Conservation (phyloP, 192 early-diverging fungal species). For the Lunasporangiospora selenospora region DNA sequence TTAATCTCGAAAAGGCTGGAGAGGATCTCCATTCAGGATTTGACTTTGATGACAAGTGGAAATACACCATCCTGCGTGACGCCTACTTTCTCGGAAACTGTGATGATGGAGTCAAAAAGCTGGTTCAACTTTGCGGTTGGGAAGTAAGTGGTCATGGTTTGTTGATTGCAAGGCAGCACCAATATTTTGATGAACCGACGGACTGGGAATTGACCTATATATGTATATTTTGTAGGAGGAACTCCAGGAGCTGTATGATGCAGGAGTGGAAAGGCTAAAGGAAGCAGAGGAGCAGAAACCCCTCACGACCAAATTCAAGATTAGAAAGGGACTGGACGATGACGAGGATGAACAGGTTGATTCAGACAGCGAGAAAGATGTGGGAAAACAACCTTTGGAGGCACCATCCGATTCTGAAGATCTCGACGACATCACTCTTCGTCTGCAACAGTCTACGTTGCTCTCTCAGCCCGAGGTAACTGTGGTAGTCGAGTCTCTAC, state of each 20-base stretch:
- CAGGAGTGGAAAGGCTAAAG: constrained; percentile 14
- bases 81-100: constrained; percentile 83
- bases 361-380: constrained; percentile 3
- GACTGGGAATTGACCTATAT: neutral
- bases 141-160: constrained; percentile 43
- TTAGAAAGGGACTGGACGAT: constrained; percentile 8
- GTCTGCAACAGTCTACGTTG: constrained; percentile 14
- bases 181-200: neutral
- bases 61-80: constrained; percentile 73
- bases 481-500: no score
- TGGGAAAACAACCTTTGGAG: neutral
- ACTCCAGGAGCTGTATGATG: constrained; percentile 39
- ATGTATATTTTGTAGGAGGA: constrained; percentile 13
- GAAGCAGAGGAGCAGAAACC: constrained; percentile 4
- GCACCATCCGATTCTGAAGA: neutral
- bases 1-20: constrained; percentile 88
- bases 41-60: constrained; percentile 78
- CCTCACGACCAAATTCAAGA: neutral
- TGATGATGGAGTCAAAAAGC: constrained; percentile 75
- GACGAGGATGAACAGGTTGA: constrained; percentile 26
- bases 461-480: constrained; percentile 10
- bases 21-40: constrained; percentile 69
- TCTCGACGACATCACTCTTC: constrained; percentile 30
- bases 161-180: neutral
- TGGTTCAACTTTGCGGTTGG: constrained; percentile 81